Percentiles rank a stretch among this genome's conserved stretches.
phyloP scores from a whole-genome alignment of 2,329 filamentous ascomycete species.

The Ascochyta koolunga region DNA sequence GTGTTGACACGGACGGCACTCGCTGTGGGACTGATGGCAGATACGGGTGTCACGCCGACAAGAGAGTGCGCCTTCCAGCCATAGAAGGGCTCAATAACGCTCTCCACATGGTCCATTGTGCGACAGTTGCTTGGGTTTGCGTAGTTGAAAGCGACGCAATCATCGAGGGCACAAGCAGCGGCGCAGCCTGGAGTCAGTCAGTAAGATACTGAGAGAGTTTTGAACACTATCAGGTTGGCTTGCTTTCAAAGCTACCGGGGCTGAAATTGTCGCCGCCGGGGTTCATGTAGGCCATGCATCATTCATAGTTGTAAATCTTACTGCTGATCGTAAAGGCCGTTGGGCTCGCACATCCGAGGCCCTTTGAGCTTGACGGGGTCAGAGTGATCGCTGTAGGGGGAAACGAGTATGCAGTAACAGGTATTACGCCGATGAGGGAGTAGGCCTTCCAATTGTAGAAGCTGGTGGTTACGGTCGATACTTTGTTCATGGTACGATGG shows the following conservation, averaged over 20 bases:
- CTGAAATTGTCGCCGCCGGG: not conserved
- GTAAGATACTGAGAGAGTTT: not conserved
- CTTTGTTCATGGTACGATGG: too few species aligned
- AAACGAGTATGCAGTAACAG: too few species aligned
- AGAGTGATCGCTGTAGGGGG: too few species aligned
- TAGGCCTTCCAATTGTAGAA: too few species aligned
- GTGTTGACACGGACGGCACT: not conserved
- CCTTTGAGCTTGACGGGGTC: not conserved
- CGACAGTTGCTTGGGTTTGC: not conserved
- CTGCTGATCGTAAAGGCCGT: not conserved
- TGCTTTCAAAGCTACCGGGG: not conserved
- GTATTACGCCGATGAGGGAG: too few species aligned
- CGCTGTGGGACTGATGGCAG: not conserved
- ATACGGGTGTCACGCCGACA: not conserved
- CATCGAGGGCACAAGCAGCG: not conserved
- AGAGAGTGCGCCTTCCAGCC: slow-evolving; percentile 4
- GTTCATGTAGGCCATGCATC: not conserved
- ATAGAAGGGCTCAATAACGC: not conserved
- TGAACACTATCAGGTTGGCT: not conserved
- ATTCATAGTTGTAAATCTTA: not conserved
- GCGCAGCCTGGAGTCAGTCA: not conserved
- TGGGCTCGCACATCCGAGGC: not conserved
- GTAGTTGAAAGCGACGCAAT: not conserved
- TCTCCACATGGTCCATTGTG: not conserved
- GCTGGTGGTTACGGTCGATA: too few species aligned